phyloP scores from a whole-genome alignment of 768 basidiomycete genomes.

The Phallus indusiatus region DNA sequence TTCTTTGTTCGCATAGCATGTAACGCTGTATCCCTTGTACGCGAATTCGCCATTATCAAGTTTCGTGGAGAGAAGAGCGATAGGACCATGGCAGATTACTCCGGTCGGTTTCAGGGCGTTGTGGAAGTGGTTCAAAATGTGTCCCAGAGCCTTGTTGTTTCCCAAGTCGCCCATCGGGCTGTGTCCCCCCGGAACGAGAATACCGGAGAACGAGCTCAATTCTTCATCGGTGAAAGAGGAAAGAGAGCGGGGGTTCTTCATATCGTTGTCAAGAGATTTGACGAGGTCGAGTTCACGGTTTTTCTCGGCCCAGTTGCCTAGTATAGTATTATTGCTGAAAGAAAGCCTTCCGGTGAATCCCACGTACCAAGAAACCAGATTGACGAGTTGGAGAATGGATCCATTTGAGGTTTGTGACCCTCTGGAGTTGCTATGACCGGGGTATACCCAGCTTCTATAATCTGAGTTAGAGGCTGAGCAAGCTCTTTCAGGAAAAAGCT shows the following conservation, averaged over 20 bases:
- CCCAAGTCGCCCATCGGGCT: conserved; percentile 19
- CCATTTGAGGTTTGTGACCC: conserved; percentile 16
- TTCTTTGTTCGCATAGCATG: conserved; percentile 20
- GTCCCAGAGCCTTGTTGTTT: conserved; percentile 18
- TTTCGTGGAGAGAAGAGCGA: conserved; percentile 20
- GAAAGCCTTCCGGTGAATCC: too few species aligned
- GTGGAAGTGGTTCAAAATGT: conserved; percentile 19
- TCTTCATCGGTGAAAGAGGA: conserved; percentile 16
- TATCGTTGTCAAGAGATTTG: conserved; percentile 16
- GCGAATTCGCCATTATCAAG: conserved; percentile 17
- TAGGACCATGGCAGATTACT: conserved; percentile 19
- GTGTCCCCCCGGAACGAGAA: conserved; percentile 23
- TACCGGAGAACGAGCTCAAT: conserved; percentile 16
- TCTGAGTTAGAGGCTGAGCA: conserved; percentile 16
- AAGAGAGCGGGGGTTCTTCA: conserved; percentile 17
- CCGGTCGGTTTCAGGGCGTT: conserved; percentile 18
- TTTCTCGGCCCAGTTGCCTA: conserved; percentile 16
- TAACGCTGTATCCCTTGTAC: conserved; percentile 21
- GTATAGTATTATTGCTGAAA: too few species aligned
- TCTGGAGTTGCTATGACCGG: conserved; percentile 18
- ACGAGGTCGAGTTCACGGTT: conserved; percentile 14
- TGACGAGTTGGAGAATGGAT: conserved; percentile 17
- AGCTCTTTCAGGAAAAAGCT: conserved; percentile 11
- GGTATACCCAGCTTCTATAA: conserved; percentile 19
- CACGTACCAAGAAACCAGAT: conserved; percentile 13